A percentile compares a stretch with the other conserved stretches of the same genome.
Evolutionary conservation across 2,329 filamentous ascomycete genomes (phyloP).

Genomic region (Epichloe bromicola): DNA sequence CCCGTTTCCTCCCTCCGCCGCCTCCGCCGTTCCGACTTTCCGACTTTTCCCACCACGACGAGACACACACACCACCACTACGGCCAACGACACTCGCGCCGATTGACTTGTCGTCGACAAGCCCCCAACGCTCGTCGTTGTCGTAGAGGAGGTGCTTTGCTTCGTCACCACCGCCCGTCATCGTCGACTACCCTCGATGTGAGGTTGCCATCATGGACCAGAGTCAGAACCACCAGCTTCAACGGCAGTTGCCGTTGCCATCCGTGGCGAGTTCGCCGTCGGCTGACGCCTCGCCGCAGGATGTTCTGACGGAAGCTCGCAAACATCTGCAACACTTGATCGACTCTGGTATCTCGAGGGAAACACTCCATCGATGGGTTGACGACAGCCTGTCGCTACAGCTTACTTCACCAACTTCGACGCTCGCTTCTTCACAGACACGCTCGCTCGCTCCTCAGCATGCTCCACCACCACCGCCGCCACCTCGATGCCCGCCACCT

Average conservation of each 20-base stretch:
- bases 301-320: slow-evolving; percentile 31
- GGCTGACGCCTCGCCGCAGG: slow-evolving; percentile 25
- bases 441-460: slow-evolving; percentile 12
- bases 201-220: slow-evolving; percentile 20
- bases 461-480: slow-evolving; percentile 19
- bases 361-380: slow-evolving; percentile 28
- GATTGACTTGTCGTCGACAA: slow-evolving; percentile 2
- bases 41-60: slow-evolving; percentile 1
- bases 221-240: slow-evolving; percentile 16
- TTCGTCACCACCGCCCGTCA: slow-evolving; percentile 7
- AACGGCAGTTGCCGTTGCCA: slow-evolving; percentile 13
- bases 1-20: slow-evolving; percentile 3
- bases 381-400: slow-evolving; percentile 23
- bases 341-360: slow-evolving; percentile 31
- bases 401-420: slow-evolving; percentile 12
- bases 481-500: slow-evolving; percentile 18
- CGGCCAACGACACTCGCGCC: slow-evolving; percentile 5
- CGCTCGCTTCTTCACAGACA: slow-evolving; percentile 7
- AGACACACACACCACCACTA: slow-evolving; percentile 1
- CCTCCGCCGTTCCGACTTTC: slow-evolving; percentile 4
- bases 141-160: slow-evolving; percentile 3
- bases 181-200: slow-evolving; percentile 14
- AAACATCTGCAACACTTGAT: slow-evolving; percentile 33
- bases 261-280: slow-evolving; percentile 9
- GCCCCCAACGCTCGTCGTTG: slow-evolving; percentile 6